Evolutionary conservation across 495 filamentous ascomycete species (phyloP).

Genomic region (Hypoxylon lenormandii): DNA sequence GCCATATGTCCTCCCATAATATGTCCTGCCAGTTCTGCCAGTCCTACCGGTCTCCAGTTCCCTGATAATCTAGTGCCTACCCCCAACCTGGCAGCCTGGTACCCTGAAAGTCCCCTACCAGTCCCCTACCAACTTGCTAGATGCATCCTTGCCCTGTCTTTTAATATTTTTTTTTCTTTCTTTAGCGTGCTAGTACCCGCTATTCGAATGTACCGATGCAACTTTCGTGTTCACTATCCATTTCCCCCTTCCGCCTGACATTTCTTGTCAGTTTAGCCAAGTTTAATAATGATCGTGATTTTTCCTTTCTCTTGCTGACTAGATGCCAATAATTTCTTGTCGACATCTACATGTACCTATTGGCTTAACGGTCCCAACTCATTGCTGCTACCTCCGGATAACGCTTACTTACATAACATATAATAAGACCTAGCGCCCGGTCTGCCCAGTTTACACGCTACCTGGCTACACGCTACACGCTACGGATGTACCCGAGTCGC

Average conservation of each 20-base stretch:
- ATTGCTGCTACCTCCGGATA: neutral
- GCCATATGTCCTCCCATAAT: too few species aligned
- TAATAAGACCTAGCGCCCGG: neutral
- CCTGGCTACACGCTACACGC: constrained; percentile 12
- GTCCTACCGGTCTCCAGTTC: neutral
- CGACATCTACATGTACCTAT: constrained; percentile 1
- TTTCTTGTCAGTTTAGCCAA: constrained; percentile 42
- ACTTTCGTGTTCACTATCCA: constrained; percentile 29
- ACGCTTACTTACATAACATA: neutral
- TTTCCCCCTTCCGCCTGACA: constrained; percentile 31
- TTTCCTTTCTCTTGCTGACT: constrained; percentile 11
- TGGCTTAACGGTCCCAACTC: neutral
- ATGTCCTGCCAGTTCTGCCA: neutral
- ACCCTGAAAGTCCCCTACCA: too few species aligned
- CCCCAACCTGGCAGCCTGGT: too few species aligned
- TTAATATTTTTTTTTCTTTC: constrained; percentile 27
- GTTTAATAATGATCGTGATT: constrained; percentile 36
- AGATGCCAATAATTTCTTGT: constrained; percentile 27
- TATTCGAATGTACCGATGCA: constrained; percentile 39
- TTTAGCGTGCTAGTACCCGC: constrained; percentile 47
- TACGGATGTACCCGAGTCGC: constrained; percentile 37
- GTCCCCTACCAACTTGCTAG: constrained; percentile 1
- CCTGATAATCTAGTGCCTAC: neutral
- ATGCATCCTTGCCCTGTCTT: constrained; percentile 13
- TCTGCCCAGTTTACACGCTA: constrained; percentile 19